Evolutionary conservation across 2,329 filamentous ascomycete genomes (phyloP).

Genomic region (Botrytis aclada): DNA sequence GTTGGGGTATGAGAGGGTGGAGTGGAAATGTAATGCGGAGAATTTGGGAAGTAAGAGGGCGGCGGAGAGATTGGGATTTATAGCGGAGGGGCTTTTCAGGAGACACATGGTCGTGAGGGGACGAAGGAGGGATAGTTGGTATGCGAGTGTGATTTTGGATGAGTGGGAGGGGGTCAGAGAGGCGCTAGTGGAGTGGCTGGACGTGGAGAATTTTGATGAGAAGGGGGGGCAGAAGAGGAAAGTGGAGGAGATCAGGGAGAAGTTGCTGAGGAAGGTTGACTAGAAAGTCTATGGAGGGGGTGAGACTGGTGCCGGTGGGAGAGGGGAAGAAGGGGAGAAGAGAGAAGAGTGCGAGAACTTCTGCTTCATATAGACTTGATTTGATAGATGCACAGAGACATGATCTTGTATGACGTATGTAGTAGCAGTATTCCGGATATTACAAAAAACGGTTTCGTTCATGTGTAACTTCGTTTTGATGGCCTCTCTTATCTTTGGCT

Average conservation of each 20-base stretch:
- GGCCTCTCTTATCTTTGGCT: background rate
- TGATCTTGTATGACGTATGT: background rate
- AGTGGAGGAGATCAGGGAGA: slow-evolving; percentile 38
- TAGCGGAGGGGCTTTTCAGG: slow-evolving; percentile 57
- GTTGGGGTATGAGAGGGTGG: slow-evolving; percentile 54
- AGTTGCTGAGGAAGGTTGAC: background rate
- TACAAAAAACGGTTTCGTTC: background rate
- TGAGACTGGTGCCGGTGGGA: too few relatives aligned
- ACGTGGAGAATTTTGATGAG: slow-evolving; percentile 41
- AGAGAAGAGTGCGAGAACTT: background rate
- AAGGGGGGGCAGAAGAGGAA: slow-evolving; percentile 50
- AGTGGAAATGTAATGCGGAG: slow-evolving; percentile 62
- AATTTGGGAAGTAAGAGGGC: slow-evolving; percentile 54
- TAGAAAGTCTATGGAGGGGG: background rate
- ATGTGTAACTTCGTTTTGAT: background rate
- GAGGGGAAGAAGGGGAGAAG: too few relatives aligned
- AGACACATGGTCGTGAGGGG: slow-evolving; percentile 61
- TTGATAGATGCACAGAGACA: background rate
- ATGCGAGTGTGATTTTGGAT: slow-evolving; percentile 55
- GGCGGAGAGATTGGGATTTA: slow-evolving; percentile 56
- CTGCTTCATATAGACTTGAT: background rate
- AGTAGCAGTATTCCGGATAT: background rate
- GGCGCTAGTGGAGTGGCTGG: slow-evolving; percentile 54
- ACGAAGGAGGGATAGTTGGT: slow-evolving; percentile 55
- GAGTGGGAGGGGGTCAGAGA: slow-evolving; percentile 52